Evolutionary conservation across 2,329 filamentous ascomycete species (phyloP), one percentile per base, ranked within the genome.

Genomic region (Diaporthe citri): DNA sequence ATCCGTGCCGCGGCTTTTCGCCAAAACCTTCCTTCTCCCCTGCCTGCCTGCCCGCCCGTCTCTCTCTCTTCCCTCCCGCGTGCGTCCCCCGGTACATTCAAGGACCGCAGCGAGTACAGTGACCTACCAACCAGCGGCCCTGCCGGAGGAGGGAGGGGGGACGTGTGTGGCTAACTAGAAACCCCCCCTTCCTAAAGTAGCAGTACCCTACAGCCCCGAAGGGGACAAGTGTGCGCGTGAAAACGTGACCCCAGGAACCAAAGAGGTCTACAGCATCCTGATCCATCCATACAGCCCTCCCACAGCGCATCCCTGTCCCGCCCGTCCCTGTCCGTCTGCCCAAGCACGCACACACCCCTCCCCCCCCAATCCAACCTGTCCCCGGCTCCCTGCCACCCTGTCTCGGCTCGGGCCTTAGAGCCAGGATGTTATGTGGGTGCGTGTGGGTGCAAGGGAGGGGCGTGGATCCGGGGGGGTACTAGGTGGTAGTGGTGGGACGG

Each of bases 131-230:
- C 59, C 25, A 17, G 3, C 34, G 4, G 4, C n/a, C 39, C 25
- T 64, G 25, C 59, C 59, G 17, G 17, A 28, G 15, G 59, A 41
- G 51, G 25, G 57, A 36, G 59, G 56, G 41, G 56, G 12, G 12
- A 15, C 13, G 46, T 36, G 28, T 22, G 31, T 60, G 52, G 36
- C 31, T 43, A 17, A 15, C 25, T 55, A n/a, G 52, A 41, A 36
- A 57, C 36, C 75, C 69, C 77, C 77, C 48, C 79, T 77, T 80
- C 81, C 82, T 73, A 80, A 83, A 82, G 71, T 77, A 81, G 83
- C 78, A 84, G 82, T 83, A 82, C 79, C 79, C n/a, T 78, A 81
- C 78, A 72, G 71, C 77, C 82, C 81, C 72, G 76, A 84, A 83
- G 77, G 73, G 81, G 83, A 81, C 80, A 83, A 81, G 82, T 79